Percentiles rank a stretch among this genome's conserved stretches.
These are phyloP conservation scores for Fomes fomentarius DNA, from an alignment of 1,284 basidiomycete genomes.

Conservation along the genomic window DNA sequence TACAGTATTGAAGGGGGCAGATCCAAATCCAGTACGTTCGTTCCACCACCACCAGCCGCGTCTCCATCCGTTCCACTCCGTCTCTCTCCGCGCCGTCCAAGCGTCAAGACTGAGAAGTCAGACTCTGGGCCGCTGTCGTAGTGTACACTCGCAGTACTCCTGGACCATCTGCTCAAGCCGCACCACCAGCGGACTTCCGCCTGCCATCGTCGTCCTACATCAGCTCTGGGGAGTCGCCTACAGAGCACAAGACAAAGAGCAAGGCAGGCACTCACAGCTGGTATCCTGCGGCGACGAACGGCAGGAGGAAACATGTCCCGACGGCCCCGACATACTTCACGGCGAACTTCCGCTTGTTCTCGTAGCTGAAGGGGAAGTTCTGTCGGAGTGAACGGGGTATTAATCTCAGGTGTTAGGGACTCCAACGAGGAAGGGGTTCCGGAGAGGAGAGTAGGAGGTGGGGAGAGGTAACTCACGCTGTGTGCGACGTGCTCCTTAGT, in stretches of 20 bases:
- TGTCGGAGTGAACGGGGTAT: not conserved
- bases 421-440: constrained; percentile 10
- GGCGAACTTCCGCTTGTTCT: constrained; percentile 28
- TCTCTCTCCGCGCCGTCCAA: not conserved
- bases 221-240: constrained; percentile 22
- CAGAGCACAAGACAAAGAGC: not conserved
- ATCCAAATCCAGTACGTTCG: not conserved
- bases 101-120: too few relatives aligned
- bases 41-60: too few relatives aligned
- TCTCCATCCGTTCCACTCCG: too few relatives aligned
- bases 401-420: not conserved
- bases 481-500: constrained; percentile 17
- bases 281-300: constrained; percentile 32
- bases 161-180: constrained; percentile 23
- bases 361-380: constrained; percentile 36
- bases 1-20: not conserved
- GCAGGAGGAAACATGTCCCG: constrained; percentile 29
- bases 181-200: constrained; percentile 25
- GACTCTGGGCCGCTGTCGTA: constrained; percentile 25
- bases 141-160: constrained; percentile 28
- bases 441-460: constrained; percentile 21
- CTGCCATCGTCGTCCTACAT: constrained; percentile 25
- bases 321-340: constrained; percentile 26
- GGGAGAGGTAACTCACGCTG: constrained; percentile 10
- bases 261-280: constrained; percentile 31